Evolutionary conservation across 2,329 filamentous ascomycete genomes (phyloP).

Genomic region (Calonectria ilicicola): DNA sequence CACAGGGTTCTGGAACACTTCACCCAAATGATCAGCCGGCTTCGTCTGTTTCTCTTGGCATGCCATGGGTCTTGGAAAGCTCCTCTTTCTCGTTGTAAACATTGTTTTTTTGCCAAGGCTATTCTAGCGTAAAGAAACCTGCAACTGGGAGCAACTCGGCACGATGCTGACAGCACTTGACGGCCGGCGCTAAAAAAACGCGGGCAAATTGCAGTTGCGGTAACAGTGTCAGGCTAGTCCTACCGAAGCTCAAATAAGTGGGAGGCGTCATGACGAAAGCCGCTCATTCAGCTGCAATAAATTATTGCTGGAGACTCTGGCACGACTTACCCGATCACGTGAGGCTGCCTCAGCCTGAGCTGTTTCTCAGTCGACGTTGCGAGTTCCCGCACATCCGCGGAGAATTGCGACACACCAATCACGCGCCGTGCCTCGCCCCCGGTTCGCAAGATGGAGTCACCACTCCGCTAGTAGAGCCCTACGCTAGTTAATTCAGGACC

Average conservation of each 20-base stretch:
- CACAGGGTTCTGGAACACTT: neutral
- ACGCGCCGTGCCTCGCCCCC: neutral
- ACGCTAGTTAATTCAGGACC: neutral
- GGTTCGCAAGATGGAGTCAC: neutral
- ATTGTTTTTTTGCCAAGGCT: neutral
- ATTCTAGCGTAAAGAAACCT: neutral
- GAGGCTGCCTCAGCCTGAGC: neutral
- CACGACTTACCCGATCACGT: neutral
- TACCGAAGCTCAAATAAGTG: neutral
- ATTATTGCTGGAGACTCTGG: neutral
- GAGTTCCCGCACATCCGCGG: slow-evolving; percentile 1
- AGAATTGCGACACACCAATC: slow-evolving; percentile 2
- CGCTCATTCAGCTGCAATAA: neutral
- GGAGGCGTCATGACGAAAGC: neutral
- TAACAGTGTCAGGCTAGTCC: neutral
- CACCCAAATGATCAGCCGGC: neutral
- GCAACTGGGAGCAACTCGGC: neutral
- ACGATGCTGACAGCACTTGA: neutral
- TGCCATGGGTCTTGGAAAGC: neutral
- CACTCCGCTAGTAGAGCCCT: neutral
- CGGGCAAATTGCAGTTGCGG: neutral
- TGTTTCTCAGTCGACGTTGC: neutral
- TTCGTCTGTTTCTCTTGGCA: neutral
- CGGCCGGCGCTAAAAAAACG: neutral
- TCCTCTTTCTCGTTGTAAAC: neutral